phyloP scores from a whole-genome alignment of 2,329 filamentous ascomycete species.

The Blastomyces parvus region DNA sequence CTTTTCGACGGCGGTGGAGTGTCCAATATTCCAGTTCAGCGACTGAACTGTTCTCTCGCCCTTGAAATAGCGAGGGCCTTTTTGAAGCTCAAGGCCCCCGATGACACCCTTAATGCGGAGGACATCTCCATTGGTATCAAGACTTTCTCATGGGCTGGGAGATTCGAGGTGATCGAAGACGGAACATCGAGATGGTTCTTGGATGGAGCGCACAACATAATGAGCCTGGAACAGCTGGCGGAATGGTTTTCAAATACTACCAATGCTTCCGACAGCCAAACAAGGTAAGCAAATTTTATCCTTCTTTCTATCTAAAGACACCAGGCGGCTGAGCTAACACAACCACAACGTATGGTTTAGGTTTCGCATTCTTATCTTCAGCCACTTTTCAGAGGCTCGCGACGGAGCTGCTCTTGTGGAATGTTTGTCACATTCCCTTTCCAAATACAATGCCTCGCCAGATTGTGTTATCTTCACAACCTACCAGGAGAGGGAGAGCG shows the following conservation, averaged over 20 bases:
- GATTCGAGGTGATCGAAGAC: conserved; percentile 26
- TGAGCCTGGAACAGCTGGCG: conserved; percentile 31
- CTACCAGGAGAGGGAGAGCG: conserved; percentile 21
- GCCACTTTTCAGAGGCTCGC: conserved; percentile 24
- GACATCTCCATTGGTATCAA: conserved; percentile 23
- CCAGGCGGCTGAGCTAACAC: background rate
- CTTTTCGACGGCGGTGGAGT: conserved; percentile 16
- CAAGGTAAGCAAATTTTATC: conserved; percentile 10
- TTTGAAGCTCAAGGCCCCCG: conserved; percentile 18
- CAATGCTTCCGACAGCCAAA: conserved; percentile 6
- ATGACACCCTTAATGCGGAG: conserved; percentile 12
- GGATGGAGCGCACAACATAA: conserved; percentile 37
- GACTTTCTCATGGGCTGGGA: conserved; percentile 26
- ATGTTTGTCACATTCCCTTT: conserved; percentile 18
- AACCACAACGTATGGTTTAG: background rate
- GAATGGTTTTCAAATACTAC: conserved; percentile 30
- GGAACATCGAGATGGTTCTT: conserved; percentile 29
- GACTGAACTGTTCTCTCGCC: conserved; percentile 28
- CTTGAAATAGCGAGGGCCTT: conserved; percentile 20
- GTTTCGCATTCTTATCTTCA: conserved; percentile 26
- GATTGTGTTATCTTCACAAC: conserved; percentile 26
- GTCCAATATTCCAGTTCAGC: conserved; percentile 23
- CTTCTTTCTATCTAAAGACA: too few species aligned
- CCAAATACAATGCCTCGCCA: conserved; percentile 14
- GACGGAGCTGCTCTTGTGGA: conserved; percentile 21